These are phyloP conservation scores for Platismatia glauca DNA, from an alignment of 495 filamentous ascomycete species.

Conservation along the genomic window DNA sequence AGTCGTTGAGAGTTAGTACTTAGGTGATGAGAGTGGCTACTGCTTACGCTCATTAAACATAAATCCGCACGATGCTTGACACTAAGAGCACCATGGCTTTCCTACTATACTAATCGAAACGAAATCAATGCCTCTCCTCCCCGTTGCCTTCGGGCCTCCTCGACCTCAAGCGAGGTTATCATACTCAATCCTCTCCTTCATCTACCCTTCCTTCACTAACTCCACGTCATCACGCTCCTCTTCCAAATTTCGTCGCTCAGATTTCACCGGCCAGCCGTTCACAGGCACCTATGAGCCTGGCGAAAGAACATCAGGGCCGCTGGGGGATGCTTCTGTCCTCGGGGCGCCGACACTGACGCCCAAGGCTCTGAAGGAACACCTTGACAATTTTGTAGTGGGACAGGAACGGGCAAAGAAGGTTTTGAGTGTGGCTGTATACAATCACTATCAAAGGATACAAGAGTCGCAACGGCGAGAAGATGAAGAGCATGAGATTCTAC, in stretches of 20 bases:
- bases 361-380: conserved; percentile 71
- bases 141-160: conserved; percentile 9
- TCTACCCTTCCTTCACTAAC: conserved; percentile 28
- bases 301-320: conserved; percentile 48
- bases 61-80: background rate
- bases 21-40: background rate
- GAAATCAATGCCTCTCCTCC: conserved; percentile 15
- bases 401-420: conserved; percentile 96
- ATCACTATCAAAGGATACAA: conserved; percentile 86
- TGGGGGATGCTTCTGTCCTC: conserved; percentile 47
- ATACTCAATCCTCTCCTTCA: conserved; percentile 33
- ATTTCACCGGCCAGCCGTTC: conserved; percentile 58
- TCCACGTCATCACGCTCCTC: conserved; percentile 26
- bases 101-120: conserved; percentile 3
- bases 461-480: conserved; percentile 69
- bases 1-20: accelerated
- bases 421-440: conserved; percentile 87
- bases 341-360: conserved; percentile 73
- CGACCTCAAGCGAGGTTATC: conserved; percentile 29
- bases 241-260: conserved; percentile 52
- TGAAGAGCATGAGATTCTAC: conserved; percentile 56
- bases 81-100: background rate
- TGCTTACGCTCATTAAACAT: background rate
- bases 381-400: conserved; percentile 93
- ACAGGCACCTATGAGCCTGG: conserved; percentile 69